phyloP scores from a whole-genome alignment of 2,329 filamentous ascomycete species.

The Aureobasidium melanogenum region DNA sequence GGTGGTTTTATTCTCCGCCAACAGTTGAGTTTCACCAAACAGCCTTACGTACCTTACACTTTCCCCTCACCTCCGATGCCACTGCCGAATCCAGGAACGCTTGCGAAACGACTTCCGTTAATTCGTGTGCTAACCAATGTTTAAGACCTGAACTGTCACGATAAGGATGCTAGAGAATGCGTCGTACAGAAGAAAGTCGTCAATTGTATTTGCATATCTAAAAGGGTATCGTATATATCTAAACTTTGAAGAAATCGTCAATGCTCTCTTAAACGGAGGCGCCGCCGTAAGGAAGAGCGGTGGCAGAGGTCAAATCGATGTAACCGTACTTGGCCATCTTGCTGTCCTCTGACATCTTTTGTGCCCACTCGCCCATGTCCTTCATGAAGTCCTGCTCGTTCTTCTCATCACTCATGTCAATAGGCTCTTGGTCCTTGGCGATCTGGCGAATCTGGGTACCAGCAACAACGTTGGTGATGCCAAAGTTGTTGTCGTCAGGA shows the following conservation, averaged over 20 bases:
- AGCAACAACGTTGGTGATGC: constrained; percentile 36
- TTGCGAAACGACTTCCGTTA: background rate
- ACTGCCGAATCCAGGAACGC: background rate
- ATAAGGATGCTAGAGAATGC: background rate
- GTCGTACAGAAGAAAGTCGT: background rate
- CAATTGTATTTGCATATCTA: constrained; percentile 1
- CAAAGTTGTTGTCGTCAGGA: constrained; percentile 45
- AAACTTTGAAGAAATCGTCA: background rate
- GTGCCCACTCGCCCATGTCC: constrained; percentile 38
- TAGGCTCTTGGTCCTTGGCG: constrained; percentile 44
- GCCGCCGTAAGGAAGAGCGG: constrained; percentile 30
- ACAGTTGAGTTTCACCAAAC: background rate
- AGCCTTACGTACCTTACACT: background rate
- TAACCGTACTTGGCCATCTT: constrained; percentile 35
- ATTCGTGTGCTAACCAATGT: background rate
- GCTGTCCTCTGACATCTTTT: constrained; percentile 33
- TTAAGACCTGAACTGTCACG: background rate
- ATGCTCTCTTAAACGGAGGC: background rate
- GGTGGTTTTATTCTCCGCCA: background rate
- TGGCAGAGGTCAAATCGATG: constrained; percentile 33
- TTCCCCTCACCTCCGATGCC: background rate
- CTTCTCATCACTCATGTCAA: constrained; percentile 41
- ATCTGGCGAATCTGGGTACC: constrained; percentile 45
- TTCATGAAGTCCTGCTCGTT: constrained; percentile 41
- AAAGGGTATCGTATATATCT: constrained; percentile 3